A percentile compares a stretch with the other conserved stretches of the same genome.
These are phyloP conservation scores for Mycena vulgaris DNA, from an alignment of 768 basidiomycete species.

Conservation along the genomic window DNA sequence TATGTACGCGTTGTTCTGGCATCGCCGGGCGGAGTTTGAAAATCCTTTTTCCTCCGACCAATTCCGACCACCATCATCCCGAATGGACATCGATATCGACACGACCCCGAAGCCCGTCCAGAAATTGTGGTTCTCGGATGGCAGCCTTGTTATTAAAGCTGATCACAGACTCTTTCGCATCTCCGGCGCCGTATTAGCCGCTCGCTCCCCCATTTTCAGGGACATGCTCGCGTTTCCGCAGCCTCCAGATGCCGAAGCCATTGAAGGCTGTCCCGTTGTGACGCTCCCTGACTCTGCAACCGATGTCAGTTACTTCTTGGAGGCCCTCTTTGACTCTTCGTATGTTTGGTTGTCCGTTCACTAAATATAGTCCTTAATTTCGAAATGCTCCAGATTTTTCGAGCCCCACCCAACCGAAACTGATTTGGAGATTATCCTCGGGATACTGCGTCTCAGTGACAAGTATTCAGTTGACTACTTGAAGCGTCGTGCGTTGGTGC, in stretches of 20 bases:
- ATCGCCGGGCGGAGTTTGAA: conserved; percentile 6
- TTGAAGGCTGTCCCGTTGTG: conserved; percentile 46
- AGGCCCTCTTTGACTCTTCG: conserved; percentile 20
- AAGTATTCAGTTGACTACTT: conserved; percentile 34
- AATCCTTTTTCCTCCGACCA: not conserved
- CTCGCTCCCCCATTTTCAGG: conserved; percentile 43
- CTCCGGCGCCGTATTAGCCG: conserved; percentile 41
- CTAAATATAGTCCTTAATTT: not conserved
- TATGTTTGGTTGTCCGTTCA: not conserved
- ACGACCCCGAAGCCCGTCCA: conserved; percentile 14
- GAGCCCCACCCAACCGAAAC: conserved; percentile 5
- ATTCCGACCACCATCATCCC: too few species aligned
- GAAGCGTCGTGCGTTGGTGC: conserved; percentile 19
- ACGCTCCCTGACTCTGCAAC: conserved; percentile 38
- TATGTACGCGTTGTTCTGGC: conserved; percentile 17
- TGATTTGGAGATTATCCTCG: not conserved
- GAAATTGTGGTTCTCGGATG: conserved; percentile 45
- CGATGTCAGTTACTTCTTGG: conserved; percentile 21
- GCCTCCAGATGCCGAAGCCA: conserved; percentile 28
- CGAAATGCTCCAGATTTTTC: conserved; percentile 14
- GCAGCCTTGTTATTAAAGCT: conserved; percentile 44
- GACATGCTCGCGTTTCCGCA: conserved; percentile 43
- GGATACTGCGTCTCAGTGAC: conserved; percentile 15
- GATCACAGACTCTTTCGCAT: conserved; percentile 45
- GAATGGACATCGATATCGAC: conserved; percentile 21